Conservation (phyloP, 1,284 basidiomycete species). For the Trichosporon faecale region DNA sequence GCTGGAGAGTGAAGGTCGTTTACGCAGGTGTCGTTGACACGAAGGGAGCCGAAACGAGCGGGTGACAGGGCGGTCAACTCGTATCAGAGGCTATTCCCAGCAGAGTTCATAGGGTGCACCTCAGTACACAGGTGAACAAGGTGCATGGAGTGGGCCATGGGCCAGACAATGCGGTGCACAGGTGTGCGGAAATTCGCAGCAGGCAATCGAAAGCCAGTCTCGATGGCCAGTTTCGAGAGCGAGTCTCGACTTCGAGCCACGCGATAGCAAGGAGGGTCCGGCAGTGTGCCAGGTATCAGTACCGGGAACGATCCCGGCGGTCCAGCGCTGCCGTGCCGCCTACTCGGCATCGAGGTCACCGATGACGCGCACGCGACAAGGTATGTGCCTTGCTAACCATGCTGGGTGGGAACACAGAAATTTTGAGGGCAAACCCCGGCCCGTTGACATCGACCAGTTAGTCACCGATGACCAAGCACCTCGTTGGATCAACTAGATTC, state of each 20-base stretch:
- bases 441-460: background rate
- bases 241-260: background rate
- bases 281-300: background rate
- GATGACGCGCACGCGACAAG: background rate
- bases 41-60: background rate
- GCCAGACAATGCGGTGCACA: background rate
- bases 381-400: background rate
- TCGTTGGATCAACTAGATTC: background rate
- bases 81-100: background rate
- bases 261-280: background rate
- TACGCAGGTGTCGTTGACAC: background rate
- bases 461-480: background rate
- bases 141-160: background rate
- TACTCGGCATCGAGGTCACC: background rate
- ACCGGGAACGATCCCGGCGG: background rate
- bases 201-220: background rate
- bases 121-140: no score
- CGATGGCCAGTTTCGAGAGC: no score
- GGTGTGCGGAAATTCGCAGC: background rate
- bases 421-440: background rate
- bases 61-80: background rate
- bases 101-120: background rate
- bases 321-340: background rate
- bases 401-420: background rate
- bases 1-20: background rate